These are phyloP conservation scores for Citeromyces hawaiiensis DNA, from an alignment of 1,139 yeast species.

Conservation along the genomic window DNA sequence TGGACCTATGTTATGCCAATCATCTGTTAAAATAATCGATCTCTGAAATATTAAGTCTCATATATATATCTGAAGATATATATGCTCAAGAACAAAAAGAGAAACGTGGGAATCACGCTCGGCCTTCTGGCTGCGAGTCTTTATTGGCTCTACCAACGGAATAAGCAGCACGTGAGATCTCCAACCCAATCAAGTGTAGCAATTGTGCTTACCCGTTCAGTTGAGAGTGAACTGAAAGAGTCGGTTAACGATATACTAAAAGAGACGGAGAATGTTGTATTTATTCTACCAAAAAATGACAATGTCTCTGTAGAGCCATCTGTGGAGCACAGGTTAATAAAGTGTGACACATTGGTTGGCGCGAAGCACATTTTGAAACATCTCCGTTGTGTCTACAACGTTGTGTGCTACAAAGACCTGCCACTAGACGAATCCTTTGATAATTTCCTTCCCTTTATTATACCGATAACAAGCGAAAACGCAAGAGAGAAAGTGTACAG, in stretches of 20 bases:
- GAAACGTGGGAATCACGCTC: neutral
- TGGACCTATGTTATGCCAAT: no score
- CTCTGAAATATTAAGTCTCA: no score
- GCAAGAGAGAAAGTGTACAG: neutral
- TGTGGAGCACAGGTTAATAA: constrained; percentile 18
- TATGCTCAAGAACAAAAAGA: neutral
- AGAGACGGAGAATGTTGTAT: constrained; percentile 10
- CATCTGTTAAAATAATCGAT: no score
- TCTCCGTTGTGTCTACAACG: constrained; percentile 17
- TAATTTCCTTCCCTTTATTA: neutral
- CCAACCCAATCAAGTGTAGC: neutral
- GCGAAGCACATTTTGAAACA: constrained; percentile 29
- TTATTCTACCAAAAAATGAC: constrained; percentile 18
- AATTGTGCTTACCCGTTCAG: neutral
- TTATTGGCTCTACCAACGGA: neutral
- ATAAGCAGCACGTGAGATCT: neutral
- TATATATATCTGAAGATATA: no score
- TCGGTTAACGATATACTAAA: constrained; percentile 5
- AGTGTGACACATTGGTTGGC: constrained; percentile 22
- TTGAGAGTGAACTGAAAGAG: neutral
- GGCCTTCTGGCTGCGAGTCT: neutral
- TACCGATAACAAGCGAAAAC: neutral
- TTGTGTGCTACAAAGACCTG: constrained; percentile 19
- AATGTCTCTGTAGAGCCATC: constrained; percentile 11
- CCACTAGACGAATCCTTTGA: constrained; percentile 4